Evolutionary conservation across 73 alveolate species (phyloP), one percentile per base, ranked within the genome.

Genomic region (Paramecium sexaurelia): DNA sequence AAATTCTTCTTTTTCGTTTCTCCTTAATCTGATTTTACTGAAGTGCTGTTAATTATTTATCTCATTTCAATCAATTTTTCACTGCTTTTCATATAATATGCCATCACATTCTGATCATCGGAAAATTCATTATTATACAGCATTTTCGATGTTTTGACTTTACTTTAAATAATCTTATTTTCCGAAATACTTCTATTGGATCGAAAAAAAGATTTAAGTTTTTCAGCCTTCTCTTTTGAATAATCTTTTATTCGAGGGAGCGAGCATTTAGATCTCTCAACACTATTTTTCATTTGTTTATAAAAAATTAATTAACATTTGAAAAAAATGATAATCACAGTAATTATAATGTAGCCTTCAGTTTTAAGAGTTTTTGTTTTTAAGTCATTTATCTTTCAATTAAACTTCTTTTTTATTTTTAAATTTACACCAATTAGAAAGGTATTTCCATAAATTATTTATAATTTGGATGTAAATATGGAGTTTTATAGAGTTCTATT

Each of bases 381-480:
- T 71, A 11, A 15, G 83, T 61, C 83, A 71, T 71, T 37, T 71
- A 71, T 71, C 55, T 71, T 13, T 36, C 43, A 36, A 61, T 8
- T 10, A 61, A 26, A 26, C 47, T 32, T 19, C 47, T 61, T 45
- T 61, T 29, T 26, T 5, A 29, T 29, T 61, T 61, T 0, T 8
- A 2, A 11, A 26, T 1, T 61, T 26, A 61, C 20, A 19, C 47
- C 11, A 26, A 26, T 61, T 61, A 20, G 13, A 29, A 61, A 10
- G 83, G 83, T 29, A 61, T 61, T 33, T 19, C 57, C n/a, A 71
- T 7, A 36, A 35, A 71, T 71, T 33, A 3, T 71, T 71, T 33
- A 36, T 71, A 71, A 36, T 71, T 71, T 33, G 86, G 86, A 71
- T 71, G 55, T 27, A 71, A 37, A 36, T 71, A 71, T 9, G 86